phyloP scores from a whole-genome alignment of 2,329 filamentous ascomycete genomes.

The Coniella vitis region DNA sequence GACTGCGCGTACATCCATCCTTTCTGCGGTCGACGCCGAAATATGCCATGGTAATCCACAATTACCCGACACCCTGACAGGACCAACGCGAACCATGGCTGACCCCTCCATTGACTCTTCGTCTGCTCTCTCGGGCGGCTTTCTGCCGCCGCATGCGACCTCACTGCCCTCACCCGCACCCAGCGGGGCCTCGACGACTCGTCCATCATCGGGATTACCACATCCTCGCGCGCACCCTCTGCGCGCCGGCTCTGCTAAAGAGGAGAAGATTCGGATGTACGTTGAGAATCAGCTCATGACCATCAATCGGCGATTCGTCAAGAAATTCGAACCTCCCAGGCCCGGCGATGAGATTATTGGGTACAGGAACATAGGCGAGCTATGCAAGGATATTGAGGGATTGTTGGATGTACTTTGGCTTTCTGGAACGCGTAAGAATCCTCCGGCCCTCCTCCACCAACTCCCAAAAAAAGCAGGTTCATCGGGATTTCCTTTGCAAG shows the following conservation, averaged over 20 bases:
- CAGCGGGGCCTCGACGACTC: conserved; percentile 36
- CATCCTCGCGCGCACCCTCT: conserved; percentile 48
- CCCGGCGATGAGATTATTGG: conserved; percentile 42
- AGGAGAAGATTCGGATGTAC: conserved; percentile 52
- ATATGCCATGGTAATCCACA: conserved; percentile 9
- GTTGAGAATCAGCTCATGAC: conserved; percentile 46
- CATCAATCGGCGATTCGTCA: conserved; percentile 52
- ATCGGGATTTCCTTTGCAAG: not conserved
- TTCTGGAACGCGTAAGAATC: conserved; percentile 68
- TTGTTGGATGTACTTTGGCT: conserved; percentile 80
- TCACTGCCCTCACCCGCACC: conserved; percentile 50
- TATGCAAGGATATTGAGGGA: conserved; percentile 66
- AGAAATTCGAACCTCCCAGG: conserved; percentile 45
- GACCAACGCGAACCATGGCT: conserved; percentile 21
- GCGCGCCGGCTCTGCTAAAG: conserved; percentile 50
- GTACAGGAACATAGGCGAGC: conserved; percentile 58
- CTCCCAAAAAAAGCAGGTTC: no score
- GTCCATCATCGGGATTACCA: conserved; percentile 37
- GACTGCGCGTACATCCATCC: no score
- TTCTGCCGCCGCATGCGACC: conserved; percentile 31
- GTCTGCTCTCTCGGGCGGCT: conserved; percentile 35
- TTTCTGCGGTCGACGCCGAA: not conserved
- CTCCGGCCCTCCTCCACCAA: no score
- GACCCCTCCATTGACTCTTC: conserved; percentile 9
- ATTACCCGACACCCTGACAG: not conserved